A percentile compares a stretch with the other conserved stretches of the same genome.
Conservation (phyloP, 148 eudicot genomes). For the Chenopodium quinoa region DNA sequence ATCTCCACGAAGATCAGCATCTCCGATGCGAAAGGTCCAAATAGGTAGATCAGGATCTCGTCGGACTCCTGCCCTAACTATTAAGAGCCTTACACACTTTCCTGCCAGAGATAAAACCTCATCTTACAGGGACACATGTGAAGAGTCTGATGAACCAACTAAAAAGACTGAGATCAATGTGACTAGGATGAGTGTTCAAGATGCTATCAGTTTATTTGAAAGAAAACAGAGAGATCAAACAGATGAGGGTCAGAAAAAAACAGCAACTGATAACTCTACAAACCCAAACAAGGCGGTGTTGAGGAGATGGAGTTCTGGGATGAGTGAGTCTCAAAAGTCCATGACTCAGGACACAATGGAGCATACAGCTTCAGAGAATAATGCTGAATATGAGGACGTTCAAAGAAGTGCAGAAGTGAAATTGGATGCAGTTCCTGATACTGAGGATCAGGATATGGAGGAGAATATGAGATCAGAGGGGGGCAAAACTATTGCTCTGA, state of each 20-base stretch:
- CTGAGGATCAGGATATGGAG: conserved; percentile 24
- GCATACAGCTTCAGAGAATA: conserved; percentile 31
- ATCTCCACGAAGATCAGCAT: conserved; percentile 95
- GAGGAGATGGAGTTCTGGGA: conserved; percentile 94
- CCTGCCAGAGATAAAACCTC: conserved; percentile 63
- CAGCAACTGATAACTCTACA: conserved; percentile 40
- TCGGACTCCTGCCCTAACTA: conserved; percentile 71
- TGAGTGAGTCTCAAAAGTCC: conserved; percentile 48
- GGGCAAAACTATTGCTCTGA: conserved; percentile 25
- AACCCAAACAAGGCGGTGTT: conserved; percentile 64
- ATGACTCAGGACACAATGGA: conserved; percentile 35
- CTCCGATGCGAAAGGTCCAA: conserved; percentile 94
- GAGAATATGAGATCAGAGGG: conserved; percentile 34
- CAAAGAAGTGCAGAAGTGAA: conserved; percentile 23
- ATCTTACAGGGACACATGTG: conserved; percentile 46
- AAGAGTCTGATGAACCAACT: conserved; percentile 46
- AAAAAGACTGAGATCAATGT: conserved; percentile 60
- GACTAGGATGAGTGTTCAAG: conserved; percentile 88
- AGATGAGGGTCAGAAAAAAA: conserved; percentile 45
- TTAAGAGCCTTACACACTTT: conserved; percentile 67
- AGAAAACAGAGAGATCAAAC: conserved; percentile 70
- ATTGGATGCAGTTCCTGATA: conserved; percentile 26
- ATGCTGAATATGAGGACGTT: conserved; percentile 34
- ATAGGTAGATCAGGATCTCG: conserved; percentile 89
- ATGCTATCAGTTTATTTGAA: conserved; percentile 89